These are phyloP conservation scores for Pyrenochaeta sp. DNA, from an alignment of 2,329 filamentous ascomycete genomes.

Conservation along the genomic window DNA sequence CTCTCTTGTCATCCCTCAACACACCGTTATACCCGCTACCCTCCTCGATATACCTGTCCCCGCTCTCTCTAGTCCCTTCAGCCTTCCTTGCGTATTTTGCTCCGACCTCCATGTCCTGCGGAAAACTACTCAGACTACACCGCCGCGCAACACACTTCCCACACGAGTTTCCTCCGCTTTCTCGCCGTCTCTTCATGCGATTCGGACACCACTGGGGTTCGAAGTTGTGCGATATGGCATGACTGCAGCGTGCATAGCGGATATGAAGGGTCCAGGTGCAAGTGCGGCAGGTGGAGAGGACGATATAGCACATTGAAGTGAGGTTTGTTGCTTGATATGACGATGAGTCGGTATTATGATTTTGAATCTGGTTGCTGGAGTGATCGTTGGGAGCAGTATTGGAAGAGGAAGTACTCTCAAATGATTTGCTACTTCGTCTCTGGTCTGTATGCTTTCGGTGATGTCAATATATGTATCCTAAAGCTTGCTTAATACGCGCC, in stretches of 20 bases:
- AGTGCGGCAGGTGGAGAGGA: conserved; percentile 26
- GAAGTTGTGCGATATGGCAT: conserved; percentile 28
- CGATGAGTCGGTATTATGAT: not conserved
- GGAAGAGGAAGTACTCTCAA: not conserved
- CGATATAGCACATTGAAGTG: conserved; percentile 35
- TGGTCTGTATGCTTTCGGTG: too few species aligned
- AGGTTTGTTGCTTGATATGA: not conserved
- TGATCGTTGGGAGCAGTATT: not conserved
- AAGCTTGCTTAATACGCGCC: not conserved
- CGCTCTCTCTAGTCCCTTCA: not conserved
- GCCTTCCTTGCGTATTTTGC: not conserved
- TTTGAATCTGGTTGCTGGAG: not conserved
- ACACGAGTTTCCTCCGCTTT: conserved; percentile 10
- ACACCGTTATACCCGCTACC: not conserved
- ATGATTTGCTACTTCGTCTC: too few species aligned
- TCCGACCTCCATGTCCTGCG: not conserved
- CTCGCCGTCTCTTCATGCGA: conserved; percentile 28
- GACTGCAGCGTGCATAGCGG: conserved; percentile 31
- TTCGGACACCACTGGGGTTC: conserved; percentile 32
- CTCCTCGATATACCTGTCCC: not conserved
- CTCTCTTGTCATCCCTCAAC: not conserved
- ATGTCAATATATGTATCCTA: not conserved
- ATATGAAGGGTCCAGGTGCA: conserved; percentile 24
- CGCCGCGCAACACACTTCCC: conserved; percentile 17
- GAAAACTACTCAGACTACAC: conserved; percentile 28